Evolutionary conservation across 768 basidiomycete genomes (phyloP).

Genomic region (Gymnopilus junonius): DNA sequence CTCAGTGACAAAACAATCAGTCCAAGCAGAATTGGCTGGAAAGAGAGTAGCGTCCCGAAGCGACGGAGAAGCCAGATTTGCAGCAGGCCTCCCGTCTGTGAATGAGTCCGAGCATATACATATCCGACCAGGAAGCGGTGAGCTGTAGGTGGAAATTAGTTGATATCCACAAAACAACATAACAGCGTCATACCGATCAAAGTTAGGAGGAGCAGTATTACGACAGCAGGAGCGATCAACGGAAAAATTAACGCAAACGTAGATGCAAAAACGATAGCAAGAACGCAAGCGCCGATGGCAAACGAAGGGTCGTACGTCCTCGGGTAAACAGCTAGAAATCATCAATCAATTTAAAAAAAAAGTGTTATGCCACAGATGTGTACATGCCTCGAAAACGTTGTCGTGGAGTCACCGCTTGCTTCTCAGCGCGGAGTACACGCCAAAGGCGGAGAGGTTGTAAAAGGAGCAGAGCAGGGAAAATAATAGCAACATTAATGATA

Average conservation of each 20-base stretch:
- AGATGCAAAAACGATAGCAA: slow-evolving; percentile 74
- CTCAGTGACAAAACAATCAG: slow-evolving; percentile 68
- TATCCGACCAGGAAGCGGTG: slow-evolving; percentile 82
- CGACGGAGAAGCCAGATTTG: slow-evolving; percentile 79
- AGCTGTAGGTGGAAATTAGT: slow-evolving; percentile 43
- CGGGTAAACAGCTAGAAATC: slow-evolving; percentile 64
- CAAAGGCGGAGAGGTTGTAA: slow-evolving; percentile 73
- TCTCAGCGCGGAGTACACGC: slow-evolving; percentile 58
- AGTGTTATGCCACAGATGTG: not conserved
- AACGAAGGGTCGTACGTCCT: slow-evolving; percentile 71
- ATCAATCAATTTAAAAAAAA: slow-evolving; percentile 11
- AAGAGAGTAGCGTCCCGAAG: slow-evolving; percentile 68
- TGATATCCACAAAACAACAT: not conserved
- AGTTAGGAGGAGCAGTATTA: slow-evolving; percentile 65
- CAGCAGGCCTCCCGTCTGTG: slow-evolving; percentile 75
- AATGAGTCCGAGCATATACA: slow-evolving; percentile 73
- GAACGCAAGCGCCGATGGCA: slow-evolving; percentile 65
- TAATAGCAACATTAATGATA: slow-evolving; percentile 66
- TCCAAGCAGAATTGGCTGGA: slow-evolving; percentile 79
- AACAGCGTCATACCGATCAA: slow-evolving; percentile 56
- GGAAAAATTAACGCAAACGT: slow-evolving; percentile 80
- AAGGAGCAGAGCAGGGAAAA: slow-evolving; percentile 71
- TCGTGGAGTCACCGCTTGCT: slow-evolving; percentile 70
- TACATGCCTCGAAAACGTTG: slow-evolving; percentile 76
- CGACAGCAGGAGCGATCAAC: slow-evolving; percentile 71